Evolutionary conservation across 139 green algal genomes (phyloP), one percentile per base, ranked within the genome.

Genomic region (Eudorina sp.): DNA sequence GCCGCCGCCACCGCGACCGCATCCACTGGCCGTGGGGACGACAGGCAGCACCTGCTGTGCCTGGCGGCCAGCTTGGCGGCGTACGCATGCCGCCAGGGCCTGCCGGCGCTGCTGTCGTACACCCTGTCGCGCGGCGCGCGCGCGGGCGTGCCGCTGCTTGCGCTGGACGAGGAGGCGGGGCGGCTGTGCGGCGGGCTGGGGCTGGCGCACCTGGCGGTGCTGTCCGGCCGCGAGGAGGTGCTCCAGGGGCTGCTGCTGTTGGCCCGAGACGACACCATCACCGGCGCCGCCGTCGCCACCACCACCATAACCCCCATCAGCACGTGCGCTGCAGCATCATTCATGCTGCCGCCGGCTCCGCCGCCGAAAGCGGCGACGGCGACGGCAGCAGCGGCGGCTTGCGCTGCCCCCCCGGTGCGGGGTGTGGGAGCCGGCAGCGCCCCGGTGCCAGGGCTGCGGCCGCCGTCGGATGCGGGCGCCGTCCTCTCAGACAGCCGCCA

Each of bases 51-150:
- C 16, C 53, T 84, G 1, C 77, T 72, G 53, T 53, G 19, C 40
- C 34, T 84, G 53, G 77, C 53, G 7, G 77, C 77, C 21, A 40
- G 77, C 36, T 23, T 84, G 9, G 53, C 53, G 18, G 23, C 77
- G 19, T 84, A 84, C 77, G 77, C 77, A 23, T 68, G 53, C 14
- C 53, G 53, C 4, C 77, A 73, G 77, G 53, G 77, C 53, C 77
- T 84, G 53, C 53, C 77, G 6, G 38, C 53, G 16, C 40, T 34
- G 53, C 51, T 84, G 77, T 84, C 77, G 53, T 84, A 70, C 53
- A 31, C 72, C 5, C 9, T 84, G 23, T 23, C 23, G 5, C 23
- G 36, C 38, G 19, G 14, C 19, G 4, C 8, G 18, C 13, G 51
- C 4, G 31, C 36, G 3, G 53, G 38, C 36, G 23, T 72, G 23